phyloP scores from a whole-genome alignment of 371 early-diverging fungal genomes.

The Rhizopus microsporus region DNA sequence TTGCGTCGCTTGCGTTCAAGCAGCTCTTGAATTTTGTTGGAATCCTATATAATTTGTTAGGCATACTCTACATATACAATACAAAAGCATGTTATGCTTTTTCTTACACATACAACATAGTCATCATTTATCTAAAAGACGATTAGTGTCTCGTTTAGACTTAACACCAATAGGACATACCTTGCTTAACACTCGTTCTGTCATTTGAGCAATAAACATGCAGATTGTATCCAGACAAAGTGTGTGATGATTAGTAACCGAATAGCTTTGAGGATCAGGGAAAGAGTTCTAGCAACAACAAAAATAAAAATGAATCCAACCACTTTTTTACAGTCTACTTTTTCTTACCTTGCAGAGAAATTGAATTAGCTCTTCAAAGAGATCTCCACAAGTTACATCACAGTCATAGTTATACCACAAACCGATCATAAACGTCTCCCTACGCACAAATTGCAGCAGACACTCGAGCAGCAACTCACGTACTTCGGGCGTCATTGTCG shows the following conservation, averaged over 20 bases:
- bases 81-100: neutral
- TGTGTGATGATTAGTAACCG: constrained; percentile 62
- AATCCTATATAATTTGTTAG: neutral
- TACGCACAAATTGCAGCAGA: constrained; percentile 68
- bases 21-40: constrained; percentile 23
- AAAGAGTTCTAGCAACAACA: constrained; percentile 53
- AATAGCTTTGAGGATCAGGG: constrained; percentile 71
- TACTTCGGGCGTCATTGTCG: constrained; percentile 69
- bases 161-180: constrained; percentile 7
- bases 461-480: constrained; percentile 84
- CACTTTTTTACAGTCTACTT: neutral
- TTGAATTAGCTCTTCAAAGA: constrained; percentile 85
- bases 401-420: constrained; percentile 96
- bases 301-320: neutral
- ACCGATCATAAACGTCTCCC: constrained; percentile 79
- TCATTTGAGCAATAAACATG: constrained; percentile 77
- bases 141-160: neutral
- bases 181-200: constrained; percentile 60
- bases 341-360: constrained; percentile 62
- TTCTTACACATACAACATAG: constrained; percentile 28
- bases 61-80: neutral
- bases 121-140: constrained; percentile 9
- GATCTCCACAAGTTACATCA: constrained; percentile 74
- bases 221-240: constrained; percentile 82
- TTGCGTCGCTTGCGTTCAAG: constrained; percentile 57